Base-by-base conservation (phyloP, 2,329 filamentous ascomycete species). In the Exophiala sp. region DNA sequence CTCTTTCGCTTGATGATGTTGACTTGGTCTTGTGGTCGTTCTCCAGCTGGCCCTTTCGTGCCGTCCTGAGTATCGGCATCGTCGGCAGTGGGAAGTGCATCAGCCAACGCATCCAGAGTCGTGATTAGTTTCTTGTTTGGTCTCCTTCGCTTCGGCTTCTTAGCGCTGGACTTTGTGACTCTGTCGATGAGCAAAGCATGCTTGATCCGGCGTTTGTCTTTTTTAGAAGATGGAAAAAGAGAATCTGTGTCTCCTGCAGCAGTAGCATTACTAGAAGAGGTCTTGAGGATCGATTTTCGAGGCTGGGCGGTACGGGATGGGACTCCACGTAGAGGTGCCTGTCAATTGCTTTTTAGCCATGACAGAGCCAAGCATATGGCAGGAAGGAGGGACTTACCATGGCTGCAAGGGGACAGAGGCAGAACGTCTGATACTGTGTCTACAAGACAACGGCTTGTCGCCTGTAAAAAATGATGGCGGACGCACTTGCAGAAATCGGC, bases 171-270 rank as follows among this genome's bases (percentile, higher is more conserved):
- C 58, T 89, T 88, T 58, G 82, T 73, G 61, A 95, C 85, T 56
- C 83, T 85, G 16, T 81, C 83, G 22, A 95, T 74, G 58, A 97
- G 88, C 11, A 82, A 71, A 0, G 85, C 85, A 73, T 88, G 88
- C 65, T 89, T 90, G 61, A 94, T 87, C 27, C 77, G 72, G 19
- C 84, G 85, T 73, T 91, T 95, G 72, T 94, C 87, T 64, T 80
- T 83, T 70, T 96, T 97, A 56, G 77, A 82, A 47, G 81, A 78
- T 53, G 81, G 72, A 68, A 91, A 90, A 5, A 61, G 50, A 23
- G 53, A 48, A 6, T 48, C 50, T 19, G 22, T 11, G 8, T 46
- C 29, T 6, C 2, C 14, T 8, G 3, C 5, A 7, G 6, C 14
- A 2, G 3, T 9, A 2, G 34, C 3, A 19, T n/a, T 18, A 6